Conservation (phyloP, 2,329 filamentous ascomycete genomes). For the Ophiognomonia clavigignenti-juglandacearum region DNA sequence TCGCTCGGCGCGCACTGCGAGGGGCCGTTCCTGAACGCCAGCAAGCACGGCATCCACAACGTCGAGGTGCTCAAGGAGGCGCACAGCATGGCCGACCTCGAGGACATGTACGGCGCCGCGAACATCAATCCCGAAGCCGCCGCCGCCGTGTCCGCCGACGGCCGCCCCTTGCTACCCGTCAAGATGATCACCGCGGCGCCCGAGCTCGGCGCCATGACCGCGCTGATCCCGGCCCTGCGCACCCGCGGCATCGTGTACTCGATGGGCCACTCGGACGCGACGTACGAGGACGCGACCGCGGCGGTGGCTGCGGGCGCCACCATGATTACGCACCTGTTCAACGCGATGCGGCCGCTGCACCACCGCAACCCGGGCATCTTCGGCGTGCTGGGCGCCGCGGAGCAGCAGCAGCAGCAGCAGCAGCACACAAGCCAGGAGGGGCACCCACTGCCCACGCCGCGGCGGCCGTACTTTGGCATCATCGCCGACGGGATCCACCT, state of each 20-base stretch:
- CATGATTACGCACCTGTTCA: conserved; percentile 93
- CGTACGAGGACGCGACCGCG: conserved; percentile 72
- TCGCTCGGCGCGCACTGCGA: conserved; percentile 88
- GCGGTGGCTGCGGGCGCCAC: conserved; percentile 71
- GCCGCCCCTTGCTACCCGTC: conserved; percentile 51
- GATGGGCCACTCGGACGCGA: conserved; percentile 82
- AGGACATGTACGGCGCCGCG: conserved; percentile 64
- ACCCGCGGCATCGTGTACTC: conserved; percentile 67
- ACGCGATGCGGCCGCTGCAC: conserved; percentile 86
- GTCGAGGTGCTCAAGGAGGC: conserved; percentile 64
- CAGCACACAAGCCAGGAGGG: too few species aligned
- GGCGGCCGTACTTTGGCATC: conserved; percentile 76
- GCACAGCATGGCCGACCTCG: conserved; percentile 59
- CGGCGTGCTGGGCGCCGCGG: conserved; percentile 69
- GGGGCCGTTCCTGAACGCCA: conserved; percentile 78
- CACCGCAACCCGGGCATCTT: conserved; percentile 91
- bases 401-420: too few species aligned
- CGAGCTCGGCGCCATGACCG: conserved; percentile 67
- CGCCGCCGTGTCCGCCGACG: too few species aligned
- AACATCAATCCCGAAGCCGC: conserved; percentile 51
- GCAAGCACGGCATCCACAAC: conserved; percentile 85
- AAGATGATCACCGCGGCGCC: conserved; percentile 85
- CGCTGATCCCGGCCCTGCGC: conserved; percentile 62
- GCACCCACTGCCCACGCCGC: too few species aligned
- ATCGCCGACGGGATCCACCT: conserved; percentile 90